Conservation (phyloP, 495 filamentous ascomycete genomes). For the Glonium stellatum region DNA sequence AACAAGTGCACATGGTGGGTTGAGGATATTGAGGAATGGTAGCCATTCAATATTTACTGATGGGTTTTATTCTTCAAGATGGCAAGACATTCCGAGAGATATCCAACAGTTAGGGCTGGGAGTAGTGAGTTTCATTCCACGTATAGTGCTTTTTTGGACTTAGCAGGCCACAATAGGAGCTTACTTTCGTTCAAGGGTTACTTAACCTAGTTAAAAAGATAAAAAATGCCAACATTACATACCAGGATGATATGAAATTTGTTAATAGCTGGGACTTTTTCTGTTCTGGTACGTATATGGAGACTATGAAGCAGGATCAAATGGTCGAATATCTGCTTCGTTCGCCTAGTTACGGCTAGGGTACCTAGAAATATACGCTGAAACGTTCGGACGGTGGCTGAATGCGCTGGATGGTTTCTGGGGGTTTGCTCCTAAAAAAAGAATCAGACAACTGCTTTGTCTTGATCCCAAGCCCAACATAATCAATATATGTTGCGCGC, state of each 20-base stretch:
- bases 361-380: too few relatives aligned
- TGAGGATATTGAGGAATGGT: neutral
- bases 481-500: too few relatives aligned
- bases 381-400: neutral
- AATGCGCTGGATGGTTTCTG: neutral
- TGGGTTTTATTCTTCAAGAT: constrained; percentile 38
- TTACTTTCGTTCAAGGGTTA: constrained; percentile 40
- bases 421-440: neutral
- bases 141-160: constrained; percentile 1
- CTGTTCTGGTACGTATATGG: constrained; percentile 33
- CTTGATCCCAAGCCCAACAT: too few relatives aligned
- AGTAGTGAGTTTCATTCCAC: constrained; percentile 38
- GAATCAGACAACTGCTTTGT: too few relatives aligned
- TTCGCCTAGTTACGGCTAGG: too few relatives aligned
- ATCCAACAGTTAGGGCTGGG: constrained; percentile 49
- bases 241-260: constrained; percentile 49
- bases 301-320: neutral
- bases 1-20: constrained; percentile 55
- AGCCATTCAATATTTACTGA: constrained; percentile 11
- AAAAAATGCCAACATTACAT: constrained; percentile 35
- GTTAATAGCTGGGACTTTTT: constrained; percentile 53
- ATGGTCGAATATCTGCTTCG: neutral
- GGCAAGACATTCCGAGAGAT: constrained; percentile 54
- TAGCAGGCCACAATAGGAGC: neutral
- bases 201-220: constrained; percentile 43